phyloP scores from a whole-genome alignment of 345 rosid genomes.

The Turnera subulata region DNA sequence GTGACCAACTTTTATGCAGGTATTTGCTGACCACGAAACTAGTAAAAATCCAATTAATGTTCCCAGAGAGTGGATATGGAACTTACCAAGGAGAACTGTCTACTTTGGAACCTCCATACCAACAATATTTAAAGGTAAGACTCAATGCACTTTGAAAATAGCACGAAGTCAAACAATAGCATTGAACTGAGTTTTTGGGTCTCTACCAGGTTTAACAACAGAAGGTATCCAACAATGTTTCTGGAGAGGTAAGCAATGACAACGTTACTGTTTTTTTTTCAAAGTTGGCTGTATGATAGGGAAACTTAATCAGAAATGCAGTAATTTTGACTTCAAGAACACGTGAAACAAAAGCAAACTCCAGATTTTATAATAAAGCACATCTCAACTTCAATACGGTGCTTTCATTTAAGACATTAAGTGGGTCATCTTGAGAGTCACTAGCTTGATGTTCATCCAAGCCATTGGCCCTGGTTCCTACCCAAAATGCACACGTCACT shows the following conservation, averaged over 20 bases:
- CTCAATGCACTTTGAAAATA: background rate
- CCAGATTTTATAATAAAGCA: too few species aligned
- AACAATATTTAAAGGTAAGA: constrained; percentile 30
- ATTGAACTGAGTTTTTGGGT: background rate
- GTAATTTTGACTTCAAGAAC: too few species aligned
- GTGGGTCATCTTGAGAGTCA: too few species aligned
- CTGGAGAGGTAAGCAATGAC: constrained; percentile 66
- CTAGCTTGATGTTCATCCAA: too few species aligned
- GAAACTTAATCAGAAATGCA: too few species aligned
- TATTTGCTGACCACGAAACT: constrained; percentile 34
- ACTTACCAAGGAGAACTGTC: constrained; percentile 21
- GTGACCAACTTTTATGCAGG: constrained; percentile 9
- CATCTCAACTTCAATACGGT: too few species aligned
- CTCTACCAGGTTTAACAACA: constrained; percentile 59
- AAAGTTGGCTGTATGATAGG: too few species aligned
- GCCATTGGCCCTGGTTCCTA: too few species aligned
- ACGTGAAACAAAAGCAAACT: too few species aligned
- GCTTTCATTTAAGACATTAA: too few species aligned
- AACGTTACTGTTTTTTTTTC: background rate
- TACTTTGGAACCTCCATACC: constrained; percentile 28
- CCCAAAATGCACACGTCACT: too few species aligned
- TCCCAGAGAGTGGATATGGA: constrained; percentile 24
- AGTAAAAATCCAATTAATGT: constrained; percentile 27
- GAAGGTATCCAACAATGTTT: constrained; percentile 86
- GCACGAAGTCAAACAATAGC: background rate